Evolutionary conservation across 169 alveolate genomes (phyloP).

Genomic region (Eimeria acervulina): DNA sequence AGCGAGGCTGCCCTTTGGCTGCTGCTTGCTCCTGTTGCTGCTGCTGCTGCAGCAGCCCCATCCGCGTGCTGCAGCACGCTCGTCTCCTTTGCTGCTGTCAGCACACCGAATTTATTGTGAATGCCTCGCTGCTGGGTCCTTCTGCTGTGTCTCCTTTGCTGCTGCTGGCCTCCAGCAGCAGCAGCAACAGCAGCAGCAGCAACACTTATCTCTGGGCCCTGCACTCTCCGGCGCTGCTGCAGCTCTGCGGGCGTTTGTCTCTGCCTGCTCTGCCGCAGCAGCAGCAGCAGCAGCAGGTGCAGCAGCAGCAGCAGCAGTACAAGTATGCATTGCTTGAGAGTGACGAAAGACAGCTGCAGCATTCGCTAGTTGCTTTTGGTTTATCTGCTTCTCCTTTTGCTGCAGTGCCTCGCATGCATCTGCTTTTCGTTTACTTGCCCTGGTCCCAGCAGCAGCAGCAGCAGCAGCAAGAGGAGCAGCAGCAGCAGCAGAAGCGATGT

Average conservation of each 20-base stretch:
- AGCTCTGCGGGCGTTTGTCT: not conserved
- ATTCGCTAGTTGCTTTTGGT: conserved; percentile 51
- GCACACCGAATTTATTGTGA: not conserved
- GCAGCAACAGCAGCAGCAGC: conserved; percentile 35
- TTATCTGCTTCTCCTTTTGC: conserved; percentile 70
- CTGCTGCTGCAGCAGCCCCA: not conserved
- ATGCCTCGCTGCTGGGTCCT: conserved; percentile 25
- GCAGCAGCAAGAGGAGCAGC: not conserved
- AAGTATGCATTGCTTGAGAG: conserved; percentile 65
- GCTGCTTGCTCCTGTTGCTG: not conserved
- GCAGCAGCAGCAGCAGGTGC: not conserved
- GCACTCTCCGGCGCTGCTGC: conserved; percentile 17
- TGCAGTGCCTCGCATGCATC: conserved; percentile 71
- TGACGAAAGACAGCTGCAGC: conserved; percentile 64
- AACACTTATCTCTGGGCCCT: conserved; percentile 2
- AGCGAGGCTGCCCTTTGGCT: not conserved
- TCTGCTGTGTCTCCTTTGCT: conserved; percentile 53
- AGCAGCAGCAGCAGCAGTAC: conserved; percentile 56
- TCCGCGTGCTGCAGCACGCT: conserved; percentile 40
- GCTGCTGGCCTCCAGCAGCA: not conserved
- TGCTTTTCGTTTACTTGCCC: conserved; percentile 48
- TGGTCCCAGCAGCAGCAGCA: conserved; percentile 26
- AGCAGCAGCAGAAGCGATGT: conserved; percentile 23
- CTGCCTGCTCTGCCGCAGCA: conserved; percentile 6
- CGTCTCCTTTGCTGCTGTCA: conserved; percentile 40